These are phyloP conservation scores for Mycena albidolilacea DNA, from an alignment of 768 basidiomycete species.

Conservation along the genomic window DNA sequence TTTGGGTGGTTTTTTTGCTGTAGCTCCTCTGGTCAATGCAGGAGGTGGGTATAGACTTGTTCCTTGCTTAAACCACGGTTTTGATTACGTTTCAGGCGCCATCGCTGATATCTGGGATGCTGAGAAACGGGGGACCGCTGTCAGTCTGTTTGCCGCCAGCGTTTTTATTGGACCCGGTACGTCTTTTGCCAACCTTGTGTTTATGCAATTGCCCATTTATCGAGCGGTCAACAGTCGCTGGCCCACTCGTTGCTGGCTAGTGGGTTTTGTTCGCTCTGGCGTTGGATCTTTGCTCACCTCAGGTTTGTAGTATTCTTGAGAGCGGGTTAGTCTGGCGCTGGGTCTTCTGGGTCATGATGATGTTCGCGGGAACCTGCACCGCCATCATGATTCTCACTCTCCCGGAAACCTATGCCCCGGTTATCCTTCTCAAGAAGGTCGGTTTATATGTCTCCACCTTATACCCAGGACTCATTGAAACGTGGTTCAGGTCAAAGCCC, in stretches of 20 bases:
- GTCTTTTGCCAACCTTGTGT: neutral
- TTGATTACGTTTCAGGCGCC: constrained; percentile 51
- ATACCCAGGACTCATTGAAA: neutral
- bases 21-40: constrained; percentile 69
- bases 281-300: neutral
- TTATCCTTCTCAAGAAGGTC: constrained; percentile 65
- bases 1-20: constrained; percentile 75
- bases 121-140: constrained; percentile 67
- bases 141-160: constrained; percentile 70
- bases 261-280: neutral
- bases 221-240: constrained; percentile 53
- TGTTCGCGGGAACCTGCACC: constrained; percentile 69
- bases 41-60: constrained; percentile 54
- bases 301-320: constrained; percentile 53
- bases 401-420: constrained; percentile 80
- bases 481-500: constrained; percentile 53
- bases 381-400: constrained; percentile 60
- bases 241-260: constrained; percentile 74
- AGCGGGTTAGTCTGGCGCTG: constrained; percentile 70
- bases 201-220: too few species aligned
- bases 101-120: constrained; percentile 74
- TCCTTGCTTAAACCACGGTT: neutral
- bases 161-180: constrained; percentile 62
- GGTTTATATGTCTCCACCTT: neutral
- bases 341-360: constrained; percentile 82